Base-by-base conservation (phyloP, 2,329 filamentous ascomycete species). In the Cytospora piceae region DNA sequence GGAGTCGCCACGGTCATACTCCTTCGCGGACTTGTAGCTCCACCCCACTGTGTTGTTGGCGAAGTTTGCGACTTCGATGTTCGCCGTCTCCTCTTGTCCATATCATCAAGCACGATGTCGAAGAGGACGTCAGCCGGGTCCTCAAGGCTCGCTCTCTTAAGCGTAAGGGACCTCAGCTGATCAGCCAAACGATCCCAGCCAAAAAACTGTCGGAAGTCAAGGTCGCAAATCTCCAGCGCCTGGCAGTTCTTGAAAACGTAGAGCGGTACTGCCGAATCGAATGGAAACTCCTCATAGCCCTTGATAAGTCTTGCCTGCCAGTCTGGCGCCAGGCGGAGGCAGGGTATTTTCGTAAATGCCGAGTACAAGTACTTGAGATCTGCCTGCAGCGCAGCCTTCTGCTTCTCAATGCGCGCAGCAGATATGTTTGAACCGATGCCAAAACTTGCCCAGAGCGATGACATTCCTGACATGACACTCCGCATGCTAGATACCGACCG, bases 391-490 rank as follows among this genome's bases (percentile, higher is more conserved):
- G 92, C 90, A 65, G 90, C 90, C 78, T 96, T 96, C 76, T 95
- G 93, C 75, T 93, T 93, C 78, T 97, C 95, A 42, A 89, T 92
- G 75, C 94, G 92, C 70, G 93, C 90, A 58, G 87, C 87, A 52
- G 91, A 89, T 72, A 92, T 92, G 77, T 90, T 91, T 54, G 91
- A 89, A 67, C 89, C 89, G 32, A 97, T 86, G 29, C 94, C 91
- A 70, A 98, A 89, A 73, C 90, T 93, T 27, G 92, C 90, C 94
- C 94, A 98, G 55, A 98, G 81, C 17, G 92, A 89, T 65, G 93
- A 95, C 91, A 99, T 96, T 77, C 92, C 92, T 32, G 95, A 96
- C 91, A 98, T 94, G 73, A 97, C 94, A 77, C 94, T 98, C 75
- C 94, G 90, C 71, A 99, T 92, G 79, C 95, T 98, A 29, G 94